Evolutionary conservation across 495 filamentous ascomycete species (phyloP), one percentile per base, ranked within the genome.

Genomic region (Tuber indicum): DNA sequence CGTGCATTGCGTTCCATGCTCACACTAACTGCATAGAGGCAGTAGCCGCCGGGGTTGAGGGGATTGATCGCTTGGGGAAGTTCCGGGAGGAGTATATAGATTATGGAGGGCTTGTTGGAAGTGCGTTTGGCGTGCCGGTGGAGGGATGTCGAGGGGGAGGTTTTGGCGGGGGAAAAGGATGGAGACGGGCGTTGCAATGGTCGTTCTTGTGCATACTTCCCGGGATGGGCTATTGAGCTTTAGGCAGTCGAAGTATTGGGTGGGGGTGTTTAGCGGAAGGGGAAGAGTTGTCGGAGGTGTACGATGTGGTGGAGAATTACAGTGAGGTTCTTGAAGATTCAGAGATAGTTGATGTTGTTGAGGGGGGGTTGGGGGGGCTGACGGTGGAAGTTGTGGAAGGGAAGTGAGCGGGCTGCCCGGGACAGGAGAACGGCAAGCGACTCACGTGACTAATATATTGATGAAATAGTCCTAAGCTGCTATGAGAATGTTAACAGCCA

Each of bases 41-140:
- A n/a, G 66, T 75, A 5, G 85, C 94, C 1, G 85, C 92, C 4
- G 89, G 91, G 5, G 82, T 92, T 12, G 87, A 86, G 46, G 91
- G 90, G 0, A 89, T 92, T 9, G 93, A 94, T 80, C 89, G 92
- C 82, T 77, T 94, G 7, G 85, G 84, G 2, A 85, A 84, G 1
- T 80, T 92, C 3, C 83, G 88, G 4, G 86, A 87, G 52, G 83
- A 85, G 3, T 86, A 89, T 80, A 75, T 78, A 19, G 86, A 88
- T 1, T 94, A 94, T 82, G 82, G 85, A 19, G 87, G 87, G 43
- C 90, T 96, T 72, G 84, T 90, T 3, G 81, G 83, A 5, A 88
- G 86, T 4, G 92, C 92, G 0, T 94, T 94, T 94, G 85, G 91
- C 91, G 1, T 74, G 77, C 2, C 86, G 89, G 49, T 85, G 86